These are phyloP conservation scores for Cymbopogon flexuosus DNA, from an alignment of 202 grass and related monocot species.

Conservation along the genomic window DNA sequence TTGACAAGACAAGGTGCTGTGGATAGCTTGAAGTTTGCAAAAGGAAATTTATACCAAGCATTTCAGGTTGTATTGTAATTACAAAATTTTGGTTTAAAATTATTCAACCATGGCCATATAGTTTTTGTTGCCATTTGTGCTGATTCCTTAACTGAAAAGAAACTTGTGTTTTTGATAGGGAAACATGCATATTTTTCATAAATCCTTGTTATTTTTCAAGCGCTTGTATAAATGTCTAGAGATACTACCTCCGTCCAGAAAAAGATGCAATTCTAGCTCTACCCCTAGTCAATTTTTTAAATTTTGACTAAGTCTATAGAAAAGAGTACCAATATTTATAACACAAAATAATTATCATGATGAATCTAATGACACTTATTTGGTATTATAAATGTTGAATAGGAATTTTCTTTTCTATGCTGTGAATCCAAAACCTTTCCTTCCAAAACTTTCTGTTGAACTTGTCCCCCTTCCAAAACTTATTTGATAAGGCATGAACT, in stretches of 20 bases:
- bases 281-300: background rate
- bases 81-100: slow-evolving; percentile 2
- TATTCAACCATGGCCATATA: background rate
- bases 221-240: background rate
- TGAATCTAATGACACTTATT: background rate
- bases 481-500: background rate
- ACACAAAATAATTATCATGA: background rate
- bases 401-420: background rate
- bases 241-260: background rate
- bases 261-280: background rate
- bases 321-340: background rate
- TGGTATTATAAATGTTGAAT: background rate
- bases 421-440: background rate
- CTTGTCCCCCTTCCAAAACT: no score
- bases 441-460: background rate
- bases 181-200: slow-evolving; percentile 18
- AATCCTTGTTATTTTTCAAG: background rate
- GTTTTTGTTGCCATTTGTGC: background rate
- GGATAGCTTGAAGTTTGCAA: slow-evolving; percentile 95
- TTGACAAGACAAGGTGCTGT: slow-evolving; percentile 95
- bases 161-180: background rate
- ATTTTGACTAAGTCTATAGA: background rate
- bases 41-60: slow-evolving; percentile 90
- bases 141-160: background rate
- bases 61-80: slow-evolving; percentile 64